Percentiles rank a stretch among this genome's conserved stretches.
These are phyloP conservation scores for Vitis hybrid DNA, from an alignment of 177 flowering plant genomes.

Conservation along the genomic window DNA sequence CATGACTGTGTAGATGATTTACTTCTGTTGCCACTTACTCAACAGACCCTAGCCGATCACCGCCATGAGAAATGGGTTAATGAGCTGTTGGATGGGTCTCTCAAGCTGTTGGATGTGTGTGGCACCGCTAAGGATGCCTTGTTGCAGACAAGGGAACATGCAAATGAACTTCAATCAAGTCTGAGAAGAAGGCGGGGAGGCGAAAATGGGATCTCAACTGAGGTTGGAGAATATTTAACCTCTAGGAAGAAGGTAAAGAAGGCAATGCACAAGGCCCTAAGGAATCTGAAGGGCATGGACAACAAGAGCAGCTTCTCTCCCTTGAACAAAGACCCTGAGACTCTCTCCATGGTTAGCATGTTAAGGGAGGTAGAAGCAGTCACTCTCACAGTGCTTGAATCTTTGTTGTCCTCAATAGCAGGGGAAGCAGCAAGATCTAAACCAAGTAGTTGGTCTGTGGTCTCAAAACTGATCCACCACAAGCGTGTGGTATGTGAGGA, in stretches of 20 bases:
- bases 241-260: slow-evolving; percentile 37
- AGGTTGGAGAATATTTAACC: slow-evolving; percentile 21
- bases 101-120: slow-evolving; percentile 36
- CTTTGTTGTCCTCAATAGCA: slow-evolving; percentile 27
- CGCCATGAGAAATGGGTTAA: slow-evolving; percentile 10
- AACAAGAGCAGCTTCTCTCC: slow-evolving; percentile 2
- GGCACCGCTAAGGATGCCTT: slow-evolving; percentile 28
- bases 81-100: slow-evolving; percentile 32
- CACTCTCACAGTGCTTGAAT: slow-evolving; percentile 23
- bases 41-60: slow-evolving; percentile 20
- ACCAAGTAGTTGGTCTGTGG: slow-evolving; percentile 27
- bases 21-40: slow-evolving; percentile 27
- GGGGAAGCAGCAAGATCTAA: slow-evolving; percentile 16
- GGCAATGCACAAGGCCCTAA: slow-evolving; percentile 27
- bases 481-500: slow-evolving; percentile 3
- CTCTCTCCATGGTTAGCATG: slow-evolving; percentile 12
- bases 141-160: slow-evolving; percentile 25
- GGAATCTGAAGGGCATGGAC: slow-evolving; percentile 19
- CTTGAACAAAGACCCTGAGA: slow-evolving; percentile 17
- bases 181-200: slow-evolving; percentile 31
- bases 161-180: slow-evolving; percentile 27
- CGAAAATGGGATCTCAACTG: slow-evolving; percentile 12
- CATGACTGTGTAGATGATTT: slow-evolving; percentile 25
- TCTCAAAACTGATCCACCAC: slow-evolving; percentile 29
- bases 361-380: slow-evolving; percentile 31